phyloP scores from a whole-genome alignment of 73 alveolate species.

The Uronychia binucleata region DNA sequence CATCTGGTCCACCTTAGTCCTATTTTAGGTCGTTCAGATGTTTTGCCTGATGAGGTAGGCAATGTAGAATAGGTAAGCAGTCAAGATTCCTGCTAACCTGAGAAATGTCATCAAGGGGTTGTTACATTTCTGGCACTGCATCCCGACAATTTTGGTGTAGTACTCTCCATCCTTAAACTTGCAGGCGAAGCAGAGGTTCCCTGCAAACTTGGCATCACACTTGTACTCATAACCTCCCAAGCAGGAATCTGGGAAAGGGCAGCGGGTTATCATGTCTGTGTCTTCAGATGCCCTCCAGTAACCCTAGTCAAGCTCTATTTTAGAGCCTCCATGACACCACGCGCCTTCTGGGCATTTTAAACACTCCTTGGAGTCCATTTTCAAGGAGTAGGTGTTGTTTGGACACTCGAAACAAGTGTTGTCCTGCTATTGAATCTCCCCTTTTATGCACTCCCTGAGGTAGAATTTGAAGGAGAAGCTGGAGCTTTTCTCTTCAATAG shows the following conservation, averaged over 20 bases:
- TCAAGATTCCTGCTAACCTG: neutral
- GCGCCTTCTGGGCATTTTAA: neutral
- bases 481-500: neutral
- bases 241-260: slow-evolving; percentile 14
- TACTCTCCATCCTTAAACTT: neutral
- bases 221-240: slow-evolving; percentile 4
- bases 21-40: slow-evolving; percentile 31
- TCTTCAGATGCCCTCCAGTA: slow-evolving; percentile 14
- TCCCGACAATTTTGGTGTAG: neutral
- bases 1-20: slow-evolving; percentile 16
- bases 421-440: neutral
- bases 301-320: neutral
- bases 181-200: neutral
- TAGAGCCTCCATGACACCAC: neutral
- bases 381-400: neutral
- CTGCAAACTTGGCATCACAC: neutral
- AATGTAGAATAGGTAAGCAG: neutral
- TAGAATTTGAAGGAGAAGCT: neutral
- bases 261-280: neutral
- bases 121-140: neutral
- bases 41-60: slow-evolving; percentile 37
- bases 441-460: neutral
- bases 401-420: neutral
- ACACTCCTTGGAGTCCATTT: neutral
- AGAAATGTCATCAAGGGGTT: neutral